Evolutionary conservation across 2,329 filamentous ascomycete species (phyloP).

Genomic region (Paecilomyces variotii): DNA sequence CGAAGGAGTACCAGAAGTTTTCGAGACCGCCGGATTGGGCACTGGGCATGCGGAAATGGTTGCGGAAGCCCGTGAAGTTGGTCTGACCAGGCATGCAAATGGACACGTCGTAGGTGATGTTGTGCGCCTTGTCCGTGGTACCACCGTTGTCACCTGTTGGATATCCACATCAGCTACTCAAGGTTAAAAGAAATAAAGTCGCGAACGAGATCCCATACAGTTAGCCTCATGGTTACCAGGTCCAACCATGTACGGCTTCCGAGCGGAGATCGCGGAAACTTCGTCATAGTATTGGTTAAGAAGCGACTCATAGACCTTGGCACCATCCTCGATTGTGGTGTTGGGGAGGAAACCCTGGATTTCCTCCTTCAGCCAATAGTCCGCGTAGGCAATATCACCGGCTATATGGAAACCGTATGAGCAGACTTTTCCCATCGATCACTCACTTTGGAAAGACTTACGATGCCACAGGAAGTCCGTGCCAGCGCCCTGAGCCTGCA

Average conservation of each 20-base stretch:
- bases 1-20: conserved; percentile 7
- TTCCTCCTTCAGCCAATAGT: conserved; percentile 10
- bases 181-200: not conserved
- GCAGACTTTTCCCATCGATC: not conserved
- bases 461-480: conserved; percentile 11
- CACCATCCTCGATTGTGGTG: conserved; percentile 3
- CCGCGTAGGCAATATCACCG: conserved; percentile 10
- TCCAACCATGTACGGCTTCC: conserved; percentile 9
- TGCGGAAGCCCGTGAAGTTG: conserved; percentile 17
- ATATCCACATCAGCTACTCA: not conserved
- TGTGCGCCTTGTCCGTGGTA: conserved; percentile 9
- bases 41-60: conserved; percentile 17
- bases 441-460: not conserved
- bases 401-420: not conserved
- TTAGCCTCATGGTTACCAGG: conserved; percentile 11
- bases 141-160: conserved; percentile 5
- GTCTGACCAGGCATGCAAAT: conserved; percentile 15
- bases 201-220: conserved; percentile 1
- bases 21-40: conserved; percentile 8
- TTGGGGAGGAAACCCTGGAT: conserved; percentile 3
- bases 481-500: not conserved
- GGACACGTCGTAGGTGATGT: conserved; percentile 9
- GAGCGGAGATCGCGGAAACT: conserved; percentile 1
- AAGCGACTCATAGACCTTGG: conserved; percentile 5
- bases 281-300: conserved; percentile 8